Evolutionary conservation across 2,329 filamentous ascomycete genomes (phyloP).

Genomic region (Hirsutella minnesotensis): DNA sequence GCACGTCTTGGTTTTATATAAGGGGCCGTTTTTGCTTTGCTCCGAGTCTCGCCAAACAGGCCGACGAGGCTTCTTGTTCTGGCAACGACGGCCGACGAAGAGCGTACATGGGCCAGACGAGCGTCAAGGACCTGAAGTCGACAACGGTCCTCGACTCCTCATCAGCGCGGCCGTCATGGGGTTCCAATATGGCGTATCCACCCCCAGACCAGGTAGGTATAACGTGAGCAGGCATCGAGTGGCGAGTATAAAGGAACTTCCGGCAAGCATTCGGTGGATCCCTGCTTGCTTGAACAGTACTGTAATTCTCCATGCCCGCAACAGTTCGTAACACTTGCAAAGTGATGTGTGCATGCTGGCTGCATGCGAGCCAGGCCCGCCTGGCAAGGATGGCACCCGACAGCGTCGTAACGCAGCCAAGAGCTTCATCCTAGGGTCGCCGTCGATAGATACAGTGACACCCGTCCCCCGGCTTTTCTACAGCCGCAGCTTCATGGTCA

Average conservation of each 20-base stretch:
- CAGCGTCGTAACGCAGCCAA: slow-evolving; percentile 7
- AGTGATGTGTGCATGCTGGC: slow-evolving; percentile 6
- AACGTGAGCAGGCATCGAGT: slow-evolving; percentile 5
- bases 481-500: too few relatives aligned
- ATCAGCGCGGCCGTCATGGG: not conserved
- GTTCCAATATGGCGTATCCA: slow-evolving; percentile 7
- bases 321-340: slow-evolving; percentile 6
- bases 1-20: slow-evolving; percentile 6
- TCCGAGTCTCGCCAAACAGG: slow-evolving; percentile 1
- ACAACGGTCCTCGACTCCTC: not conserved
- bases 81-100: not conserved
- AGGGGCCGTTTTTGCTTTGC: slow-evolving; percentile 5
- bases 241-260: slow-evolving; percentile 8
- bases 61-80: not conserved
- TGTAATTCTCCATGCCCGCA: slow-evolving; percentile 5
- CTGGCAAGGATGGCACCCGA: slow-evolving; percentile 8
- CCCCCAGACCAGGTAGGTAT: slow-evolving; percentile 4
- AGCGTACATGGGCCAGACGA: too few relatives aligned
- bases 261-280: slow-evolving; percentile 7
- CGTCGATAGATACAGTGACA: slow-evolving; percentile 3
- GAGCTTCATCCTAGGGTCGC: slow-evolving; percentile 5
- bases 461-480: too few relatives aligned
- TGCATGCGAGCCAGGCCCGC: slow-evolving; percentile 7
- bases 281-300: slow-evolving; percentile 2
- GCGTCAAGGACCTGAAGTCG: too few relatives aligned